Evolutionary conservation across 495 filamentous ascomycete genomes (phyloP), one percentile per base, ranked within the genome.

Genomic region (Penicillium parvum): DNA sequence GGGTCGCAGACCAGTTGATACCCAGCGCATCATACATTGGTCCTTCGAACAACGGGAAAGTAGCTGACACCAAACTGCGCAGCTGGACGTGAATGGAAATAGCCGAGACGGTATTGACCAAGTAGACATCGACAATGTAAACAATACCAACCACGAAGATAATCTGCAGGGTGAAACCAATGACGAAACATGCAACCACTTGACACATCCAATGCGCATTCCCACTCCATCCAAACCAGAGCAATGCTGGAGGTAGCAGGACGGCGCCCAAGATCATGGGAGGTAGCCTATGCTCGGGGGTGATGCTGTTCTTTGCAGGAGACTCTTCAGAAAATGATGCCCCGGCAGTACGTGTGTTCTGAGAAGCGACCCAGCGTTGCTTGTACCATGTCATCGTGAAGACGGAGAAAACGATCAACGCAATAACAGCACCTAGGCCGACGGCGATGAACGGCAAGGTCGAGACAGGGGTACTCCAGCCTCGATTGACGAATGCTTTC

Each of bases 81-180:
- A 85, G 40, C 43, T 84, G 77, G 1, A 81, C 82, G 40, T 83
- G 84, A 11, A 80, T 80, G 4, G 74, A 76, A 7, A 83, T 68
- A 1, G 81, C 79, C 0, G 75, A 70, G 40, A 71, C 70, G 4
- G 67, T 65, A 34, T 72, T 60, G 45, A 68, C 39, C n/a, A 63
- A 40, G 45, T 82, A 84, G 25, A 66, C 63, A 47, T 82, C 77
- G 44, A 79, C 63, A 29, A 80, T 64, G 45, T 79, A 82, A 16
- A 72, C 79, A 26, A 61, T 50, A 7, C 58, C 55, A 5, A 40
- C 49, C 33, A 60, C 60, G 45, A 59, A 64, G 16, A 61, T 60
- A 3, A 57, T 45, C 39, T 61, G 58, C 19, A 61, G 22, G 3
- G 58, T 45, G 28, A 58, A 26, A 5, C 57, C 61, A 25, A 64